Percentiles rank a stretch among this genome's conserved stretches.
phyloP scores from a whole-genome alignment of 1,139 yeast genomes.

The Entelexis sorbosivorans region DNA sequence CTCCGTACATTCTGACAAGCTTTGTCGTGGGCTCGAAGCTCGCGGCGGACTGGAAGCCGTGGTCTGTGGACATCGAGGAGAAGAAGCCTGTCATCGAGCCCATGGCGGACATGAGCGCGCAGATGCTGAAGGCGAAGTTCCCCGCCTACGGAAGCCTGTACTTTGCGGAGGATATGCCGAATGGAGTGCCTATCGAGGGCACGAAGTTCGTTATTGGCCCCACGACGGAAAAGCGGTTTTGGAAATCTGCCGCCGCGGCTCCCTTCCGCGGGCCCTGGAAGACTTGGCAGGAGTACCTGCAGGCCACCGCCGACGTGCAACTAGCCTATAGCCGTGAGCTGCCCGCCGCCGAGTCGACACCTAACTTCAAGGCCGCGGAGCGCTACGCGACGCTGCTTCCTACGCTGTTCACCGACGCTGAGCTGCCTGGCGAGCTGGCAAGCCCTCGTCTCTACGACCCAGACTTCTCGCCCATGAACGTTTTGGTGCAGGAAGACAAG shows the following conservation, averaged over 20 bases:
- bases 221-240: conserved; percentile 65
- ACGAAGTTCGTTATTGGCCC: conserved; percentile 83
- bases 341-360: conserved; percentile 33
- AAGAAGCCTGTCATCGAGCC: conserved; percentile 32
- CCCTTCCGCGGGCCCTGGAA: conserved; percentile 65
- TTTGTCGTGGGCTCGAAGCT: conserved; percentile 64
- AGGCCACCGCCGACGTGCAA: conserved; percentile 56
- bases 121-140: conserved; percentile 38
- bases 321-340: conserved; percentile 42
- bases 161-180: conserved; percentile 48
- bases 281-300: conserved; percentile 45
- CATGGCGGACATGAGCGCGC: conserved; percentile 29
- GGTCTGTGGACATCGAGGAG: conserved; percentile 42
- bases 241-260: conserved; percentile 41
- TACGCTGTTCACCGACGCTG: conserved; percentile 36
- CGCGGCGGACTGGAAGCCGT: conserved; percentile 87
- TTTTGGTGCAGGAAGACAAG: conserved; percentile 40
- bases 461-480: conserved; percentile 85
- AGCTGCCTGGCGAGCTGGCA: conserved; percentile 16
- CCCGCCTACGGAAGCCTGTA: conserved; percentile 72
- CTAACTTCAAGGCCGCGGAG: conserved; percentile 25
- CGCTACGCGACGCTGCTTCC: conserved; percentile 21
- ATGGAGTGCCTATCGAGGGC: conserved; percentile 40
- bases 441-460: conserved; percentile 68
- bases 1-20: conserved; percentile 75